Evolutionary conservation across 768 basidiomycete species (phyloP), one percentile per base, ranked within the genome.

Genomic region (Saitozyma podzolica): DNA sequence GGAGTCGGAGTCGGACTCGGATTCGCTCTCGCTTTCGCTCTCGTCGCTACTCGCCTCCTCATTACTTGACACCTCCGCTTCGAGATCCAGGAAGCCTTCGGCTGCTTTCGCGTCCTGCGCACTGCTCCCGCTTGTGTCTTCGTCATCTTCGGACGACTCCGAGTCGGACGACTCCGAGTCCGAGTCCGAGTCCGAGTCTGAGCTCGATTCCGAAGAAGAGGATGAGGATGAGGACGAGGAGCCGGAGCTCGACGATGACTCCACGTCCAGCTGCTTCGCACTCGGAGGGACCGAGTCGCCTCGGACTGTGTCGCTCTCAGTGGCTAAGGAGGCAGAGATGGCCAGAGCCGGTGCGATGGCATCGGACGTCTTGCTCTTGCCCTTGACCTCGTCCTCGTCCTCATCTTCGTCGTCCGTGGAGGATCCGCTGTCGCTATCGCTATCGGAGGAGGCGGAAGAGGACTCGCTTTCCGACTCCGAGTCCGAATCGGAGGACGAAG

Each of bases 401-500:
- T 17, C n/a, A 6, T 47, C 45, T 11, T 17, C n/a, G 11, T 11
- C 45, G 45, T 17, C n/a, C 2, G 45, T 17, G 45, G 13, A 13
- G 3, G 45, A 47, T 29, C 29, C 45, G 45, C 45, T 47, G 6
- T 47, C 45, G 45, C 45, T 47, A 13, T 11, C 45, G 45, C 45
- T 47, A 11, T 11, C 45, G 45, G 13, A 13, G 13, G 45, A 47
- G 45, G 13, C n/a, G 13, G 45, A 47, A 47, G 45, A 47, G 29
- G 29, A 29, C 37, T 65, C 61, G 7, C 56, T 58, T 40, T 66
- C 69, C 16, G 71, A 69, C 29, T 68, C 69, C 8, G 73, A 69
- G 53, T 66, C 67, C n/a, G 68, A 69, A 29, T 58, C 56, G 11
- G 68, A 66, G 16, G 56, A 54, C 10, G 64, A 65, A 20, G 53